Conservation (phyloP, 1,139 yeast genomes). For the Yamadazyma oceani region DNA sequence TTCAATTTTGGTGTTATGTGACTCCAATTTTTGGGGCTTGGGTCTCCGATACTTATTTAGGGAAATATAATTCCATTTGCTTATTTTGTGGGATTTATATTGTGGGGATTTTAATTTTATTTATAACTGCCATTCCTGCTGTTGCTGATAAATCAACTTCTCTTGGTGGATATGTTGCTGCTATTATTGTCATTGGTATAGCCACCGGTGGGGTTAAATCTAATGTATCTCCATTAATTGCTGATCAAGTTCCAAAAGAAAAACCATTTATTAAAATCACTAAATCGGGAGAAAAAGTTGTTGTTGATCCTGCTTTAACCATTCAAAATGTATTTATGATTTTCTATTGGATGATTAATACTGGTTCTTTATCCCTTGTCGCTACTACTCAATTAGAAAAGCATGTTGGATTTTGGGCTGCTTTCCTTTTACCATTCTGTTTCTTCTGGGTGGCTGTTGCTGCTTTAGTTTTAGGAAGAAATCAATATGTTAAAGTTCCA, state of each 20-base stretch:
- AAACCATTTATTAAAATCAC: slow-evolving; percentile 35
- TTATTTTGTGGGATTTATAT: slow-evolving; percentile 61
- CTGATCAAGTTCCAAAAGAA: slow-evolving; percentile 62
- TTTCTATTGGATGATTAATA: slow-evolving; percentile 43
- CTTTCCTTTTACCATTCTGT: slow-evolving; percentile 58
- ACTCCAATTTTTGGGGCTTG: slow-evolving; percentile 81
- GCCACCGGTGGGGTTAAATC: slow-evolving; percentile 86
- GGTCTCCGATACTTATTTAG: slow-evolving; percentile 72
- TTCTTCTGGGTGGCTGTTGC: slow-evolving; percentile 62
- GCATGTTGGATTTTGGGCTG: slow-evolving; percentile 45
- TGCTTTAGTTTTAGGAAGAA: slow-evolving; percentile 56
- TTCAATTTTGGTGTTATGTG: slow-evolving; percentile 81
- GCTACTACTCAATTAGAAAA: slow-evolving; percentile 43
- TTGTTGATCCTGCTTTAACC: slow-evolving; percentile 42
- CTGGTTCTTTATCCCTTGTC: slow-evolving; percentile 42
- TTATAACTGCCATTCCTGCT: slow-evolving; percentile 70
- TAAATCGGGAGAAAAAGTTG: slow-evolving; percentile 38
- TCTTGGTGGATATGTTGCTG: slow-evolving; percentile 54
- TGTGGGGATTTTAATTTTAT: slow-evolving; percentile 61
- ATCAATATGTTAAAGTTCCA: slow-evolving; percentile 58
- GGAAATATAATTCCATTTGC: slow-evolving; percentile 69
- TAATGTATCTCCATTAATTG: slow-evolving; percentile 74
- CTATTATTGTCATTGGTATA: slow-evolving; percentile 68
- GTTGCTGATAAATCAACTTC: slow-evolving; percentile 49
- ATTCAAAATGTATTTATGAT: slow-evolving; percentile 44